phyloP scores from a whole-genome alignment of 148 eudicot species.

The Fagopyrum homotropicum region DNA sequence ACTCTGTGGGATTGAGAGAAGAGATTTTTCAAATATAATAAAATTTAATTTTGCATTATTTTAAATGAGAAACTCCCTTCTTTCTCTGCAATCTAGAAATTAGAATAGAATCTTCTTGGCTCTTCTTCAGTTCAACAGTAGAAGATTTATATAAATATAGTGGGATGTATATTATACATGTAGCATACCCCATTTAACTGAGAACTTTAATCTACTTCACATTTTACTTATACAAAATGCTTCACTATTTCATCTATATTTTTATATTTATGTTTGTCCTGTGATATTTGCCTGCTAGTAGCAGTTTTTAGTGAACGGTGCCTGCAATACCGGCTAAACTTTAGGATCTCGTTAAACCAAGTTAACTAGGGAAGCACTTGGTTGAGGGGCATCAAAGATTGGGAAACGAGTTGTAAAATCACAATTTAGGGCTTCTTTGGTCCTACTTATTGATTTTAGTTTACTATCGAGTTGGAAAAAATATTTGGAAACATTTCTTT shows the following conservation, averaged over 20 bases:
- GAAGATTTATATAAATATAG: slow-evolving; percentile 16
- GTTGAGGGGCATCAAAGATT: too few species aligned
- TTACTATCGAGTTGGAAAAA: too few species aligned
- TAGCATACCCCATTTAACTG: too few species aligned
- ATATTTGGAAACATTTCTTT: too few species aligned
- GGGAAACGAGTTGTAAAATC: too few species aligned
- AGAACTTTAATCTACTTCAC: too few species aligned
- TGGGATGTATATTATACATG: background rate
- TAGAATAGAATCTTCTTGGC: slow-evolving; percentile 62
- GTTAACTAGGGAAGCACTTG: too few species aligned
- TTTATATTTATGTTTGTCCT: slow-evolving; percentile 6
- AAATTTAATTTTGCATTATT: background rate
- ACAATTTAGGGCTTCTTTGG: too few species aligned
- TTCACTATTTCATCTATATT: too few species aligned
- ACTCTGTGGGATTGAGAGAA: background rate
- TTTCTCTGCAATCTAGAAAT: slow-evolving; percentile 28
- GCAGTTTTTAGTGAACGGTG: slow-evolving; percentile 1
- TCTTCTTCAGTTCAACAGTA: slow-evolving; percentile 7
- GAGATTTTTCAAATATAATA: background rate
- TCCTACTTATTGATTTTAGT: too few species aligned
- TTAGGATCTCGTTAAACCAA: background rate
- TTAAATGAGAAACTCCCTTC: background rate
- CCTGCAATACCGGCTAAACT: slow-evolving; percentile 7
- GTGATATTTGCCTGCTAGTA: slow-evolving; percentile 6
- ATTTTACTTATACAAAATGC: too few species aligned